A percentile compares a stretch with the other conserved stretches of the same genome.
phyloP scores from a whole-genome alignment of 805 yeast species.

The Metschnikowia lochheadii region DNA sequence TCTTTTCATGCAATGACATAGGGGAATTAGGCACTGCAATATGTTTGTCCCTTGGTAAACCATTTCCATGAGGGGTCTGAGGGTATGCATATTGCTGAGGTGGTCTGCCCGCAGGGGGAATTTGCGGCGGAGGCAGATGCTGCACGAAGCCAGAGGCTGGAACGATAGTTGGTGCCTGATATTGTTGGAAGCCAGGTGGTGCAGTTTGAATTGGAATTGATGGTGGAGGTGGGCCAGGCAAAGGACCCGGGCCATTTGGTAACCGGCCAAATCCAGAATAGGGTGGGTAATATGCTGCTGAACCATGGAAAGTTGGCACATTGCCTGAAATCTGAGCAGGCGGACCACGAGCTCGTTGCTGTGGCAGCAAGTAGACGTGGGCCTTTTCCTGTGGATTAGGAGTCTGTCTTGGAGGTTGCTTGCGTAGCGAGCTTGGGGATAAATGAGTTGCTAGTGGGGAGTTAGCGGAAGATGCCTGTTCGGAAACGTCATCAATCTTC shows the following conservation, averaged over 20 bases:
- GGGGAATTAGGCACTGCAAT: background rate
- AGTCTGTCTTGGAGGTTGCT: background rate
- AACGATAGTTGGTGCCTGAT: background rate
- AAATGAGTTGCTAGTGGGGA: background rate
- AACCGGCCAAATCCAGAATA: slow-evolving; percentile 32
- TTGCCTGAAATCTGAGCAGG: background rate
- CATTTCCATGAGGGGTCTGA: background rate
- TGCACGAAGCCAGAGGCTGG: slow-evolving; percentile 1
- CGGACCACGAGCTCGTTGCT: background rate
- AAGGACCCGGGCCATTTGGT: slow-evolving; percentile 42
- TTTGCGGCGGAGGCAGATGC: slow-evolving; percentile 1
- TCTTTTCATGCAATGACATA: background rate
- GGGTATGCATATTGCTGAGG: slow-evolving; percentile 2
- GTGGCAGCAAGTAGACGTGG: background rate
- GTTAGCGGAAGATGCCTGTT: background rate
- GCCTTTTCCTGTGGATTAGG: background rate
- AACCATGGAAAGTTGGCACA: background rate
- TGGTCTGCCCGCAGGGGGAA: background rate
- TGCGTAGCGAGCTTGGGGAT: background rate
- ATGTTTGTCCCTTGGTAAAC: background rate
- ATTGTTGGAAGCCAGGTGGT: slow-evolving; percentile 1
- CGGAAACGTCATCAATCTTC: background rate
- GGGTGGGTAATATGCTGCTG: slow-evolving; percentile 27
- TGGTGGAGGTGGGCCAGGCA: slow-evolving; percentile 40
- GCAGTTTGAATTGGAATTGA: background rate